A percentile compares a stretch with the other conserved stretches of the same genome.
These are phyloP conservation scores for Aspergillus sp. DNA, from an alignment of 2,329 filamentous ascomycete species.

Conservation along the genomic window DNA sequence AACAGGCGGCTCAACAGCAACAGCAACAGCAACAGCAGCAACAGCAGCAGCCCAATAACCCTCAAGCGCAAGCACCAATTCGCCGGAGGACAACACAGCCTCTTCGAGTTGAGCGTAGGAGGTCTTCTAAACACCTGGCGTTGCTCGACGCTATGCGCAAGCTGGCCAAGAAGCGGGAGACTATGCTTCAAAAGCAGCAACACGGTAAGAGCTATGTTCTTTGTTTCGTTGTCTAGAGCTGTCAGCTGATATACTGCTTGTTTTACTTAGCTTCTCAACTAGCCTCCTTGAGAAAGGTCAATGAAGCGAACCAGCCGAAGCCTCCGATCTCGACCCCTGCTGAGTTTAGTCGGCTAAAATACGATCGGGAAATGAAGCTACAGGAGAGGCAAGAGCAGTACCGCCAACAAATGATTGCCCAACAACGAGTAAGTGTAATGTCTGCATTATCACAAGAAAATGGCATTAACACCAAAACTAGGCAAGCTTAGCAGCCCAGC, in stretches of 20 bases:
- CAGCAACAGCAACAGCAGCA: constrained; percentile 48
- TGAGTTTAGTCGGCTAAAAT: constrained; percentile 82
- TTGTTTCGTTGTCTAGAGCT: constrained; percentile 8
- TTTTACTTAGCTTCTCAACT: constrained; percentile 50
- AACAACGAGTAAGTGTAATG: constrained; percentile 40
- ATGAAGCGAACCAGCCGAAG: constrained; percentile 57
- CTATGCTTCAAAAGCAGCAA: constrained; percentile 74
- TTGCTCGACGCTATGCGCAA: constrained; percentile 94
- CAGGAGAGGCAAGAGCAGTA: constrained; percentile 51
- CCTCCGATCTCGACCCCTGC: constrained; percentile 64
- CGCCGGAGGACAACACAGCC: constrained; percentile 67
- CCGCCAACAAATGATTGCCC: constrained; percentile 55
- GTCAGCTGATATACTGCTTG: background rate
- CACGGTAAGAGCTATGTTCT: constrained; percentile 46
- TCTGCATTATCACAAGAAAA: constrained; percentile 6
- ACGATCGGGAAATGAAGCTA: constrained; percentile 69
- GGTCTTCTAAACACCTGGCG: constrained; percentile 76
- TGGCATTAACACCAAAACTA: constrained; percentile 6
- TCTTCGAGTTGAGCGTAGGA: constrained; percentile 74
- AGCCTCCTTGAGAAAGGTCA: constrained; percentile 72
- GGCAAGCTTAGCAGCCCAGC: constrained; percentile 38
- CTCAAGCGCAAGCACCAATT: constrained; percentile 46
- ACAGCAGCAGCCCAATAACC: constrained; percentile 43
- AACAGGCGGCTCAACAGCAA: constrained; percentile 44
- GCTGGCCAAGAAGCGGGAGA: constrained; percentile 86